Conservation (phyloP, 805 yeast species). For the Saturnispora bothae region DNA sequence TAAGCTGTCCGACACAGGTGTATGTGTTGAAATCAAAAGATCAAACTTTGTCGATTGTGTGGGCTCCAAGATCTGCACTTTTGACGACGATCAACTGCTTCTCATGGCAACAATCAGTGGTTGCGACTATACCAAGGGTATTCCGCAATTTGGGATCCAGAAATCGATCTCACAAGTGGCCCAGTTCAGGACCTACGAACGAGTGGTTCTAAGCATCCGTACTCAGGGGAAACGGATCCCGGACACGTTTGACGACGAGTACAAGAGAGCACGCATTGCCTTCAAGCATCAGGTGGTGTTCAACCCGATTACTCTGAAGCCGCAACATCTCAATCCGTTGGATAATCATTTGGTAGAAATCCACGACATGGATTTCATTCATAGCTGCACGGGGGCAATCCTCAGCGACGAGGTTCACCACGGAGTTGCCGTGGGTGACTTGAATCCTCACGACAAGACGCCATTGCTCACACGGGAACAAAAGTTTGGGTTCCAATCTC, state of each 20-base stretch:
- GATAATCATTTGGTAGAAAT: constrained; percentile 31
- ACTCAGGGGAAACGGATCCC: constrained; percentile 59
- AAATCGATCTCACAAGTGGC: constrained; percentile 59
- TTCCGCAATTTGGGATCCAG: constrained; percentile 69
- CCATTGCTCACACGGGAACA: constrained; percentile 39
- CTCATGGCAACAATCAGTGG: constrained; percentile 85
- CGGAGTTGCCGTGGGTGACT: constrained; percentile 50
- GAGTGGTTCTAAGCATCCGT: constrained; percentile 44
- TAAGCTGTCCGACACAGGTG: constrained; percentile 61
- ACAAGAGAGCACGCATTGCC: constrained; percentile 59
- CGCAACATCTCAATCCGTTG: constrained; percentile 52
- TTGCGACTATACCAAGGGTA: constrained; percentile 89
- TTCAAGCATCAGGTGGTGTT: constrained; percentile 81
- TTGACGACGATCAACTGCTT: constrained; percentile 50
- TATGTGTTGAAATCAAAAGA: constrained; percentile 59
- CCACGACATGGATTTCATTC: constrained; percentile 16
- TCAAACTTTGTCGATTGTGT: constrained; percentile 34
- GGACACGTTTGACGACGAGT: constrained; percentile 46
- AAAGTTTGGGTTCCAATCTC: constrained; percentile 15
- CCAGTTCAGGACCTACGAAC: constrained; percentile 40
- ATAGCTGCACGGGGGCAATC: constrained; percentile 36
- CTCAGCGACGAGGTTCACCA: constrained; percentile 38
- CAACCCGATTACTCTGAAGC: constrained; percentile 41
- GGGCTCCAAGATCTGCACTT: constrained; percentile 34
- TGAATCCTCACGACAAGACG: constrained; percentile 53